Evolutionary conservation across 139 green algal genomes (phyloP), one percentile per base, ranked within the genome.

Genomic region (Haematococcus sp.): DNA sequence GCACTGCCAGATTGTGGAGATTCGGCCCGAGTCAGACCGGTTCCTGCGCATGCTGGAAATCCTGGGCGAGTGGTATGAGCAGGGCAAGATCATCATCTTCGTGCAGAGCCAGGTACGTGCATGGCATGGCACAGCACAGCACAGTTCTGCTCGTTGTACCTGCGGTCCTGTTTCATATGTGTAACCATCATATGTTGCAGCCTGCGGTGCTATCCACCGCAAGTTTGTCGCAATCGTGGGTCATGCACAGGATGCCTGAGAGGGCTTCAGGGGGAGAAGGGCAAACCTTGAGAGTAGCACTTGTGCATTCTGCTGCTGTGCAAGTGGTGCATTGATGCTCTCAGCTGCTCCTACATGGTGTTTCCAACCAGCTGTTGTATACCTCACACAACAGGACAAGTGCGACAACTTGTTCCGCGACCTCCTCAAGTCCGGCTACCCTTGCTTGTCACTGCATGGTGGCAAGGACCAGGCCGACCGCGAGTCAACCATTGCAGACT

Each of bases 401-500:
- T 97, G 91, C 68, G 94, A 98, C 88, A 88, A 76, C 70, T 82
- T 98, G 16, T 99, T 98, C 74, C 72, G 79, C 11, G 75, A 88
- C 71, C 70, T 87, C 3, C 80, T 91, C 30, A 91, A 89, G 78
- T 80, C 80, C 54, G 93, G 93, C 60, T 98, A 97, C 83, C 91
- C 94, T 25, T 98, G 92, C 83, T 84, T 98, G 23, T 93, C 81
- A 25, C 87, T 99, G 71, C 96, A 99, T 79, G 96, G 96, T 27
- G 96, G 92, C 74, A 99, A 99, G 84, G 96, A 99, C 72, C 95
- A 99, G 88, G 86, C 44, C 23, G 95, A 99, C 83, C 86, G 95
- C 0, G 93, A 99, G 82, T 91, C 74, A 73, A 99, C 96, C 56
- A 93, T 99, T 44, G 70, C 85, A 3, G 96, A 99, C 87, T 99